Evolutionary conservation across 768 basidiomycete genomes (phyloP).

Genomic region (Neoboletus magnificus): DNA sequence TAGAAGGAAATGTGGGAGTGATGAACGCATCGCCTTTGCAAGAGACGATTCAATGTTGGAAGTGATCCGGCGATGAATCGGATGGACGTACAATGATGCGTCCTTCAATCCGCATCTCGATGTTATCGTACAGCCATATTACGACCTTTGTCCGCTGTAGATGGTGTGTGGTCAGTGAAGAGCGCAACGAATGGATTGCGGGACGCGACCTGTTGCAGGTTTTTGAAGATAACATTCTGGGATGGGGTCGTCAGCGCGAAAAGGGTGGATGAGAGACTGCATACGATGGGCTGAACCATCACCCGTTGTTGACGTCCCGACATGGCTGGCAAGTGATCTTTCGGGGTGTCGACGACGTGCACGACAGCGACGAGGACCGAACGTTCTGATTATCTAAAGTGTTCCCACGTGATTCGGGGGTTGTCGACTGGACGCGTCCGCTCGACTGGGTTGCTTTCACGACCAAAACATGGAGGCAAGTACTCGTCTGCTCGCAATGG

Average conservation of each 20-base stretch:
- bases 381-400: constrained; percentile 17
- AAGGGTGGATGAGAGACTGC: constrained; percentile 27
- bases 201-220: constrained; percentile 71
- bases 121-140: constrained; percentile 96
- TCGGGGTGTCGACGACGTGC: constrained; percentile 6
- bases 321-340: constrained; percentile 51
- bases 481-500: background rate
- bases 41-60: constrained; percentile 40
- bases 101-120: constrained; percentile 95
- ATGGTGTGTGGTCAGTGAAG: constrained; percentile 8
- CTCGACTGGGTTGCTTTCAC: constrained; percentile 8
- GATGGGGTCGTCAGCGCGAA: constrained; percentile 1
- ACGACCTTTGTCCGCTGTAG: constrained; percentile 75
- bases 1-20: constrained; percentile 3
- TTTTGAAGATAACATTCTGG: constrained; percentile 98
- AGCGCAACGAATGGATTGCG: constrained; percentile 1
- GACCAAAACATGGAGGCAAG: constrained; percentile 31
- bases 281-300: constrained; percentile 99
- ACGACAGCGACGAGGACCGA: constrained; percentile 1
- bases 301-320: constrained; percentile 91
- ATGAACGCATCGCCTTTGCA: constrained; percentile 35
- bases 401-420: constrained; percentile 18
- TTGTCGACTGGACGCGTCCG: constrained; percentile 18
- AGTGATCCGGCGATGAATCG: constrained; percentile 23
- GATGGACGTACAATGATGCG: constrained; percentile 80